Evolutionary conservation across 1,284 basidiomycete genomes (phyloP), one percentile per base, ranked within the genome.

Genomic region (Tilletia setariae): DNA sequence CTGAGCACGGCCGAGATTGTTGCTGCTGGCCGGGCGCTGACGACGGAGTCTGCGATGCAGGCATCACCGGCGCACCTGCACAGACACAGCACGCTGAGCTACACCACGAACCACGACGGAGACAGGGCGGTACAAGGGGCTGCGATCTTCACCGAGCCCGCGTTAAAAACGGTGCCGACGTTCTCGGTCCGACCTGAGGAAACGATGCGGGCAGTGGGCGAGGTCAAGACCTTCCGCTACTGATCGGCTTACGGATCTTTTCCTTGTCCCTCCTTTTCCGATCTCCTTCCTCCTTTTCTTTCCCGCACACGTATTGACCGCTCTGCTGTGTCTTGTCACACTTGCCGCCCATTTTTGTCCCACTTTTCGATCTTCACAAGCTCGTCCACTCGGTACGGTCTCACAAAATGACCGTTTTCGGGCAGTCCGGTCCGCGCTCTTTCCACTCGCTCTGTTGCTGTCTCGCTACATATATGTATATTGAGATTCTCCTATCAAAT

Each of bases 1-100:
- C 62, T 63, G 35, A 63, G 62, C 62, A 46, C 62, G 62, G 56
- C 28, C 32, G 56, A 61, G 56, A 61, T 61, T 35, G 56, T 61
- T 28, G 56, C 56, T 30, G 56, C 56, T 8, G 56, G 56, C 28
- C 56, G 56, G n/a, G 56, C 56, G 30, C 28, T 61, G 30, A 61
- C 56, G 35, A 61, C 56, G 4, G 56, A 61, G 15, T 35, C 56
- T 9, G 56, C 56, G 30, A 61, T 21, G 56, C 35, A 40, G 11
- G 56, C 56, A 15, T 25, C 56, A 9, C 56, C 25, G 51, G 51
- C 51, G 13, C 35, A 40, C 11, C n/a, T 28, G 25, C 51, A 35
- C 7, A 28, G 56, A 16, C 56, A 61, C 8, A 61, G 56, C 56
- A 30, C 32, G 28, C 62, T 63, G n/a, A 63, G 62, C 62, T 63